A percentile compares a stretch with the other conserved stretches of the same genome.
Conservation (phyloP, 495 filamentous ascomycete species). For the Penicillium dipodomyicola region DNA sequence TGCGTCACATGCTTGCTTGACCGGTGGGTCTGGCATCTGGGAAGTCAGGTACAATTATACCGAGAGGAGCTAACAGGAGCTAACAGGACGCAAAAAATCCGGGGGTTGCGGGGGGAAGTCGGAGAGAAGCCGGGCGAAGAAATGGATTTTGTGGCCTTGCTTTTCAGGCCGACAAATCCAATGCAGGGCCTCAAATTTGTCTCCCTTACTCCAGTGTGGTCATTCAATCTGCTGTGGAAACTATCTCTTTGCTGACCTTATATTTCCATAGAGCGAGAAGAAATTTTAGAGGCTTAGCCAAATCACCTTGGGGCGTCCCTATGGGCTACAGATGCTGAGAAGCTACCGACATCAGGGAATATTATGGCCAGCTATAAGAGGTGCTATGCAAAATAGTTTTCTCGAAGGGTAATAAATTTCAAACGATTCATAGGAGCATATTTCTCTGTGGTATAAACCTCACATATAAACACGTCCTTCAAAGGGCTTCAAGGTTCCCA, state of each 20-base stretch:
- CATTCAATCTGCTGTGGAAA: background rate
- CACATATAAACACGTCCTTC: conserved; percentile 26
- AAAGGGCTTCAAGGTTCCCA: conserved; percentile 15
- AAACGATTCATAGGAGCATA: background rate
- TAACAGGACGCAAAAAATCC: background rate
- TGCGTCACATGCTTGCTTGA: conserved; percentile 73
- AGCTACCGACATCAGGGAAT: background rate
- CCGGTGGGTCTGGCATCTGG: conserved; percentile 4
- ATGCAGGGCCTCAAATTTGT: background rate
- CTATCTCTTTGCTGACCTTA: background rate
- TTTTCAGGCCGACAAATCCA: background rate
- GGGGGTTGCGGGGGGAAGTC: conserved; percentile 16
- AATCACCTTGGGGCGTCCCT: background rate
- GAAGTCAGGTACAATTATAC: background rate
- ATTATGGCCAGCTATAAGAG: background rate
- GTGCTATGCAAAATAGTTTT: background rate
- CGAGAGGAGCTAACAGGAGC: background rate
- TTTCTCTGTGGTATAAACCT: background rate
- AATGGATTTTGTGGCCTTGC: background rate
- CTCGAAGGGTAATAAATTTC: background rate
- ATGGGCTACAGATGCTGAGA: background rate
- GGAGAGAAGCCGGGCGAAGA: conserved; percentile 14
- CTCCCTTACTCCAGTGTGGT: background rate
- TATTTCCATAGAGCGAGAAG: background rate
- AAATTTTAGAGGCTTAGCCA: background rate